Base-by-base conservation (phyloP, 73 alveolate species). In the Effrenium voratum region DNA sequence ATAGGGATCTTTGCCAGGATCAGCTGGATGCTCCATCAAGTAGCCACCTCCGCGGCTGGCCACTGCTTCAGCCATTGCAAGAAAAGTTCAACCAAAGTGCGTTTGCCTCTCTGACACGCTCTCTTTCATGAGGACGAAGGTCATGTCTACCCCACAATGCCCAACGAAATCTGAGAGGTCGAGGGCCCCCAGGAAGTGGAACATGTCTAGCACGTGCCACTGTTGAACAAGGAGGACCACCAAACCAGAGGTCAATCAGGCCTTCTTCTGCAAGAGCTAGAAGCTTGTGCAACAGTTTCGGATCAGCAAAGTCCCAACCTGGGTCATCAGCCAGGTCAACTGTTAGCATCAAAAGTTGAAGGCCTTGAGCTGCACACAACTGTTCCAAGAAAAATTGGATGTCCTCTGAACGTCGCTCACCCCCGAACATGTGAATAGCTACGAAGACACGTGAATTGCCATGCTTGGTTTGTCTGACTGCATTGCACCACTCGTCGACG, bases 401-500 rank as follows among this genome's bases (percentile, higher is more conserved):
- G 38, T 76, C 87, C 0, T 40, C 26, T 4, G 60, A 28, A 24
- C 87, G 60, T 0, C 91, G 40, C n/a, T 80, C 68, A 26, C 91
- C 88, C 28, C 46, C 91, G 55, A 80, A 80, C 91, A 80, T 28
- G 49, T 80, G 91, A n/a, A 80, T 80, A 5, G 38, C 38, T 34
- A 80, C 91, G 30, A 80, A 44, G n/a, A 36, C 38, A 2, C 55
- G 34, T 10, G 38, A 3, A 40, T 30, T 46, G 46, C 32, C 43
- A 5, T 28, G 34, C 63, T 47, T 45, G 8, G 90, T 32, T 43
- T 28, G 44, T 8, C 90, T 24, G 45, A 79, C 57, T 44, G 90
- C 68, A 45, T 79, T 45, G 44, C 90, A 79, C 90, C 90, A 79
- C 68, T 79, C 70, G 32, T 79, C 66, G 3, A 44, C 90, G 24